Conservation (phyloP, 2,329 filamentous ascomycete genomes). For the Talaromyces pinophilus region DNA sequence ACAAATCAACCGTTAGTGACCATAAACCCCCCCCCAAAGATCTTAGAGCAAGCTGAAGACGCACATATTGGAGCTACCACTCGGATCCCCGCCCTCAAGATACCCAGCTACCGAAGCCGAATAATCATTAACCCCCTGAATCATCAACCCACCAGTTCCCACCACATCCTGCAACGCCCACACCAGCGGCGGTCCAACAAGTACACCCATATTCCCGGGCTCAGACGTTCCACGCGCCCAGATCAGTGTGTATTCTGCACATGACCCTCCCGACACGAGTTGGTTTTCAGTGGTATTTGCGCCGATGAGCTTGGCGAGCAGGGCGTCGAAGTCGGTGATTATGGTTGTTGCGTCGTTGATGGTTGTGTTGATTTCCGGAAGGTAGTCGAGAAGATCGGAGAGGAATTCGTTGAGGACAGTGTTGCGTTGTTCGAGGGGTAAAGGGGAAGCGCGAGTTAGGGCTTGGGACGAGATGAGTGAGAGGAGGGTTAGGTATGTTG, state of each 20-base stretch:
- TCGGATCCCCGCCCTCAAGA: slow-evolving; percentile 25
- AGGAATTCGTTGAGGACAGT: slow-evolving; percentile 24
- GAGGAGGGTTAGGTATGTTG: slow-evolving; percentile 7
- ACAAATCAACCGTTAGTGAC: neutral
- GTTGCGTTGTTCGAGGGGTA: slow-evolving; percentile 8
- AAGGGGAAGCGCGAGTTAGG: neutral
- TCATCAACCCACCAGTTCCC: slow-evolving; percentile 21
- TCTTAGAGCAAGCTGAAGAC: neutral
- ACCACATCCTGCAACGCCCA: slow-evolving; percentile 25
- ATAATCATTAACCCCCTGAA: slow-evolving; percentile 29
- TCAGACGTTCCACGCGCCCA: slow-evolving; percentile 28
- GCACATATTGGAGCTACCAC: slow-evolving; percentile 25
- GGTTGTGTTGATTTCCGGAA: slow-evolving; percentile 22
- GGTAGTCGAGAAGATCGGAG: slow-evolving; percentile 20
- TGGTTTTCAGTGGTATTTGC: slow-evolving; percentile 27
- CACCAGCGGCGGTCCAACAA: slow-evolving; percentile 27
- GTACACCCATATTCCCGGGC: slow-evolving; percentile 26
- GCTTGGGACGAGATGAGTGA: slow-evolving; percentile 1
- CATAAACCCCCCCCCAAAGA: too few species aligned
- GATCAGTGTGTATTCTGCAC: slow-evolving; percentile 26
- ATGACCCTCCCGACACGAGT: slow-evolving; percentile 9
- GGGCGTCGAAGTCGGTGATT: slow-evolving; percentile 20
- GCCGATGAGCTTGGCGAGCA: slow-evolving; percentile 22
- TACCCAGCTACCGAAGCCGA: slow-evolving; percentile 27
- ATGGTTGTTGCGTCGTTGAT: slow-evolving; percentile 18